phyloP scores from a whole-genome alignment of 75 land plant genomes.

The Selaginella tamariscina region DNA sequence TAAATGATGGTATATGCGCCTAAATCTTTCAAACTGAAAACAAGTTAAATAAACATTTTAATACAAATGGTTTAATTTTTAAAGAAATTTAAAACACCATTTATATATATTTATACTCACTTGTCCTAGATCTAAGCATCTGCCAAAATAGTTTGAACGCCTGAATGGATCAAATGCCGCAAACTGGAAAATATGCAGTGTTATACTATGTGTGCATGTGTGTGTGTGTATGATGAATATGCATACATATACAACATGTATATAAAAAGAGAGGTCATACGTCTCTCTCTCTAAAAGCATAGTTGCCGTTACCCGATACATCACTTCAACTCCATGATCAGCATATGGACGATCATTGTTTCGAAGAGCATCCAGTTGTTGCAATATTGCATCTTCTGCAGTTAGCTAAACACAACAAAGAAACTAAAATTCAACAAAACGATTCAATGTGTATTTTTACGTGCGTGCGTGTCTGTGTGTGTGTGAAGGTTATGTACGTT shows the following conservation, averaged over 20 bases:
- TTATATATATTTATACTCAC: conserved; percentile 19
- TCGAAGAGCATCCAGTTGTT: conserved; percentile 6
- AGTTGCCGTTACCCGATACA: not conserved
- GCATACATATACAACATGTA: not conserved
- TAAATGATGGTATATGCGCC: conserved; percentile 90
- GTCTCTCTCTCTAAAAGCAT: not conserved
- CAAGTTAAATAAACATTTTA: no score
- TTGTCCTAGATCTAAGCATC: conserved; percentile 95
- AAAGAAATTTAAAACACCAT: not conserved
- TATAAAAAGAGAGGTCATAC: not conserved
- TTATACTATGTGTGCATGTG: no score
- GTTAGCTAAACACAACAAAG: not conserved
- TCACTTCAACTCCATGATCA: conserved; percentile 7
- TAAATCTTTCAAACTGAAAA: conserved; percentile 86
- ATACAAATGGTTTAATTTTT: not conserved
- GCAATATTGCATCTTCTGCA: not conserved
- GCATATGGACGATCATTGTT: conserved; percentile 7
- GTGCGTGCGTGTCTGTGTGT: no score
- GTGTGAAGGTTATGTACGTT: no score
- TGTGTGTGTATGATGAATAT: no score
- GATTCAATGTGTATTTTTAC: not conserved
- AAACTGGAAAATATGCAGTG: no score
- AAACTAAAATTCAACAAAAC: not conserved
- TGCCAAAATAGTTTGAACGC: conserved; percentile 85
- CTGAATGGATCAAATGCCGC: conserved; percentile 97